Base-by-base conservation (phyloP, 345 rosid species). In the Boechera divaricarpa region DNA sequence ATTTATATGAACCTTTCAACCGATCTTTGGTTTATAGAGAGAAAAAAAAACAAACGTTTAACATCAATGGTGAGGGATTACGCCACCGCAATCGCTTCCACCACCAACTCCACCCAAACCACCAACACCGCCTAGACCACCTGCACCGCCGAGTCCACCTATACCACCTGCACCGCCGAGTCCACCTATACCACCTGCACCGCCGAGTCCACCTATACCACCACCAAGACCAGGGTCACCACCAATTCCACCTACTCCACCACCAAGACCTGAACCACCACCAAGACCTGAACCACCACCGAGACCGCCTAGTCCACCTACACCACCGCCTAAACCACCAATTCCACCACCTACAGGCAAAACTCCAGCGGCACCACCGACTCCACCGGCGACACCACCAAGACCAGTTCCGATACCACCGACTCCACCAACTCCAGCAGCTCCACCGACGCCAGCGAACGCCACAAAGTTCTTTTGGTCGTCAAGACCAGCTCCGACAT, bases 381-480 rank as follows among this genome's bases (percentile, higher is more conserved):
- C 60, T 33, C 80, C 69, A 33, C 87, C 84, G 1, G 65, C 71
- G 0, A 69, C 81, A 16, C 82, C 85, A 13, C 78, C 55, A 12
- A 83, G 76, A 24, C 71, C 71, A 29, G 67, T 2, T 48, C 72
- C 72, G 38, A 75, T 67, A 6, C 82, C 83, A 49, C 69, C 59
- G 4, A 28, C 69, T 21, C 70, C 82, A 29, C 69, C 59, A 5
- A 38, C 66, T n/a, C 71, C 83, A 36, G 65, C 86, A 41, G 78
- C 72, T 70, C 89, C 91, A 36, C 89, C 91, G 26, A 87, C 74
- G 0, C 91, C 89, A 76, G 72, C 87, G n/a, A 61, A 87, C 9
- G 74, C 83, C 38, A 78, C 59, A 39, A 84, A 83, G 76, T 80
- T 87, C 87, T 86, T 87, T 67, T 87, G 86, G 85, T 87, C 91